Conservation (phyloP, 805 yeast species). For the Metschnikowia cubensis region DNA sequence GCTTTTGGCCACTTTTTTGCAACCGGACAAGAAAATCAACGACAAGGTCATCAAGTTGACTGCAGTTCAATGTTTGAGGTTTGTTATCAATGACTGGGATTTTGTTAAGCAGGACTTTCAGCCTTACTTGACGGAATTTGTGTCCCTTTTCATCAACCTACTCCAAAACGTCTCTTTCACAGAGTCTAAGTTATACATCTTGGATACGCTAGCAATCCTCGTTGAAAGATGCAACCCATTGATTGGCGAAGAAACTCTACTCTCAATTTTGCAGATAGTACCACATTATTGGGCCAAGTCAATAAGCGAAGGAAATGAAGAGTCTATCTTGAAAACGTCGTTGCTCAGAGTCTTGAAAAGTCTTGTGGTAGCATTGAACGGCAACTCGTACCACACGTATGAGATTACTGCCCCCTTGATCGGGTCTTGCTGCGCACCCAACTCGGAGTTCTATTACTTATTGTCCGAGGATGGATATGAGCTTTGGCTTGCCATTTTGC, state of each 20-base stretch:
- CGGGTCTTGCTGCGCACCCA: slow-evolving; percentile 54
- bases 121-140: slow-evolving; percentile 56
- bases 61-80: slow-evolving; percentile 63
- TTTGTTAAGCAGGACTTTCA: slow-evolving; percentile 65
- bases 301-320: slow-evolving; percentile 32
- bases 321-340: slow-evolving; percentile 34
- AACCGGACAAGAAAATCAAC: slow-evolving; percentile 40
- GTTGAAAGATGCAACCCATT: slow-evolving; percentile 56
- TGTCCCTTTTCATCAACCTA: slow-evolving; percentile 46
- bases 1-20: slow-evolving; percentile 50
- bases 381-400: slow-evolving; percentile 46
- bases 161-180: slow-evolving; percentile 51
- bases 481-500: slow-evolving; percentile 70
- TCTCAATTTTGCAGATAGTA: slow-evolving; percentile 50
- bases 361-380: slow-evolving; percentile 53
- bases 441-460: slow-evolving; percentile 42
- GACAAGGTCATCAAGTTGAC: slow-evolving; percentile 83
- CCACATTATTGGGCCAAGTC: slow-evolving; percentile 76
- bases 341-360: slow-evolving; percentile 53
- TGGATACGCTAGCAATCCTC: slow-evolving; percentile 58
- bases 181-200: slow-evolving; percentile 72
- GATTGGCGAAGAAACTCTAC: slow-evolving; percentile 47
- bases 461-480: slow-evolving; percentile 85
- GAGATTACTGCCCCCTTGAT: slow-evolving; percentile 64
- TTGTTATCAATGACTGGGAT: slow-evolving; percentile 81